Evolutionary conservation across 768 basidiomycete species (phyloP).

Genomic region (Collybiopsis luxurians): DNA sequence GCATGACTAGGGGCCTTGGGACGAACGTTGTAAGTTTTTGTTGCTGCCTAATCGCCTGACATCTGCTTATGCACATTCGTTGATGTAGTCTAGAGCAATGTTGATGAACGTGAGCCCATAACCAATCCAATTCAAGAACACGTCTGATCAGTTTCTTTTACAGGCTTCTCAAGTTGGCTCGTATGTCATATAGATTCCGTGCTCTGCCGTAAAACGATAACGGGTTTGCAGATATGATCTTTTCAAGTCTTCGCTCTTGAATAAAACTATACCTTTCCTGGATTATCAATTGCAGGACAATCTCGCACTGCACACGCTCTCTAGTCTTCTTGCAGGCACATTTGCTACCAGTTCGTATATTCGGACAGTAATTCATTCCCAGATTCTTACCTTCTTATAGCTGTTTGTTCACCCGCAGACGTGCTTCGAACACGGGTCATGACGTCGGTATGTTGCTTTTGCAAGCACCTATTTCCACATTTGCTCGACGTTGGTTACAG

Average conservation of each 20-base stretch:
- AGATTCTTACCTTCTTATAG: conserved; percentile 32
- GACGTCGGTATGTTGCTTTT: conserved; percentile 51
- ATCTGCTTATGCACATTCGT: conserved; percentile 16
- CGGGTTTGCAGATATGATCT: conserved; percentile 60
- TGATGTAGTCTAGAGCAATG: conserved; percentile 51
- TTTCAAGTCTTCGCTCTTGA: conserved; percentile 62
- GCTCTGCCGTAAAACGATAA: conserved; percentile 1
- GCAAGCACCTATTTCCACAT: background rate
- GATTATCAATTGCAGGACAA: conserved; percentile 64
- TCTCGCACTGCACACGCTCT: conserved; percentile 61
- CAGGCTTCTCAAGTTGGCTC: conserved; percentile 83
- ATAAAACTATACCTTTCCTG: conserved; percentile 48
- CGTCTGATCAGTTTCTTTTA: background rate
- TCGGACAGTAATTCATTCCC: background rate
- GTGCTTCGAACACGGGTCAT: conserved; percentile 76
- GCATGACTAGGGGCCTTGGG: conserved; percentile 70
- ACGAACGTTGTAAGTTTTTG: conserved; percentile 63
- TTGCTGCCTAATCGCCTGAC: background rate
- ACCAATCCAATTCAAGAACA: conserved; percentile 5
- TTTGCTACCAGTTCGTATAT: conserved; percentile 68
- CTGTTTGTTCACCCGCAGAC: conserved; percentile 77
- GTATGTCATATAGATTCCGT: conserved; percentile 41
- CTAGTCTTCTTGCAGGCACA: conserved; percentile 70
- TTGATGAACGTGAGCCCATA: conserved; percentile 67
- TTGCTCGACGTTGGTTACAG: conserved; percentile 29